Conservation (phyloP, 208 protist species). For the Trypanosoma mega region DNA sequence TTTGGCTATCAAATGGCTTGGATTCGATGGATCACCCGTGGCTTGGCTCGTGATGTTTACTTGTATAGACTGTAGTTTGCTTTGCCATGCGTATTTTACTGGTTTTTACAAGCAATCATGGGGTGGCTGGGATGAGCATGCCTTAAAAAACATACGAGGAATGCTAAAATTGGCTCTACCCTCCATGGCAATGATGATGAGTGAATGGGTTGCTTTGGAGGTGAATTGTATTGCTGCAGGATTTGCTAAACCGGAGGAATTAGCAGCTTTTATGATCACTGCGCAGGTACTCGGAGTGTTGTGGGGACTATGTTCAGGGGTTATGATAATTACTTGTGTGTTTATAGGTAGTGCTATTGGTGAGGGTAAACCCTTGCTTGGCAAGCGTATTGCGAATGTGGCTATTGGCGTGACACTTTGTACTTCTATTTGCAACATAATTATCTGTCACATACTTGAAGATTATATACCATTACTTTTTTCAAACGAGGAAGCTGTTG, state of each 20-base stretch:
- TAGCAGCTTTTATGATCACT: constrained; percentile 72
- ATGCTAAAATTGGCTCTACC: constrained; percentile 61
- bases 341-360: constrained; percentile 76
- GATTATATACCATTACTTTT: constrained; percentile 48
- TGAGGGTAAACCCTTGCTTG: constrained; percentile 44
- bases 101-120: constrained; percentile 69
- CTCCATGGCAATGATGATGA: constrained; percentile 78
- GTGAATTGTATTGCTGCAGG: constrained; percentile 70
- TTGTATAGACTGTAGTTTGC: constrained; percentile 44
- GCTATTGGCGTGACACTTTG: constrained; percentile 31
- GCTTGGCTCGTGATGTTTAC: constrained; percentile 64
- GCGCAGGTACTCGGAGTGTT: constrained; percentile 55
- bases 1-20: constrained; percentile 40
- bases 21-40: constrained; percentile 53
- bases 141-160: constrained; percentile 53
- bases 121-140: constrained; percentile 57
- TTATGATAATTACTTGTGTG: constrained; percentile 67
- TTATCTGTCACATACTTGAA: constrained; percentile 20
- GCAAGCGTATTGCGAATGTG: constrained; percentile 41
- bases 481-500: constrained; percentile 34
- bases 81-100: constrained; percentile 56
- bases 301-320: constrained; percentile 64
- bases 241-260: constrained; percentile 44
- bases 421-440: constrained; percentile 44
- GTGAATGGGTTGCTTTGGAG: constrained; percentile 77